A percentile compares a stretch with the other conserved stretches of the same genome.
Conservation (phyloP, 129 eudicot species). For the Deinandra increscens region DNA sequence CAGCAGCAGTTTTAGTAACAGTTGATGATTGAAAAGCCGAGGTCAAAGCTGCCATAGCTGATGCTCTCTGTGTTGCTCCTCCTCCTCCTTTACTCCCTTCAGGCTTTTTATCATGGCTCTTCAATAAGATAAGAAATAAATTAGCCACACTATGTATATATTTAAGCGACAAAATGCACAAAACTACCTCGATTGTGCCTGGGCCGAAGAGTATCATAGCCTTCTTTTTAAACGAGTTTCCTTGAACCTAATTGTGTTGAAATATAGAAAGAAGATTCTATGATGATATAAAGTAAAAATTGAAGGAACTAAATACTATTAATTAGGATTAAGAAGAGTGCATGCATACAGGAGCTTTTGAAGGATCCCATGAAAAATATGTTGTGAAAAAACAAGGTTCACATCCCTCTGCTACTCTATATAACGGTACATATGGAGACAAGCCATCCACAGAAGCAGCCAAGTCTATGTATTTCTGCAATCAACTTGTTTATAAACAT, state of each 20-base stretch:
- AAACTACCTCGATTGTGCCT: slow-evolving; percentile 58
- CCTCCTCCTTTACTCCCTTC: slow-evolving; percentile 42
- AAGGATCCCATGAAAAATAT: slow-evolving; percentile 86
- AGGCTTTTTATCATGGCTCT: slow-evolving; percentile 46
- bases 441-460: slow-evolving; percentile 77
- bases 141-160: background rate
- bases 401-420: slow-evolving; percentile 75
- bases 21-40: slow-evolving; percentile 70
- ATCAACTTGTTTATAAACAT: slow-evolving; percentile 15
- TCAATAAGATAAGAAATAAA: slow-evolving; percentile 18
- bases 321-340: background rate
- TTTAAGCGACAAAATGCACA: background rate
- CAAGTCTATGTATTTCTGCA: slow-evolving; percentile 80
- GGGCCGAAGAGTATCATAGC: slow-evolving; percentile 73
- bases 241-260: slow-evolving; percentile 57
- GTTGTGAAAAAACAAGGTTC: slow-evolving; percentile 96
- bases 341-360: slow-evolving; percentile 70
- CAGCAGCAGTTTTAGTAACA: slow-evolving; percentile 40
- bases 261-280: background rate
- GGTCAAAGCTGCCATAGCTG: slow-evolving; percentile 89
- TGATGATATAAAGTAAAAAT: slow-evolving; percentile 6
- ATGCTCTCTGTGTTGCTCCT: slow-evolving; percentile 97
- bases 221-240: slow-evolving; percentile 77
- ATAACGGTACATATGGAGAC: slow-evolving; percentile 70
- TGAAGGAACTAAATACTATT: background rate